Conservation (phyloP, 306 rosid genomes). For the Rosa chinensis region DNA sequence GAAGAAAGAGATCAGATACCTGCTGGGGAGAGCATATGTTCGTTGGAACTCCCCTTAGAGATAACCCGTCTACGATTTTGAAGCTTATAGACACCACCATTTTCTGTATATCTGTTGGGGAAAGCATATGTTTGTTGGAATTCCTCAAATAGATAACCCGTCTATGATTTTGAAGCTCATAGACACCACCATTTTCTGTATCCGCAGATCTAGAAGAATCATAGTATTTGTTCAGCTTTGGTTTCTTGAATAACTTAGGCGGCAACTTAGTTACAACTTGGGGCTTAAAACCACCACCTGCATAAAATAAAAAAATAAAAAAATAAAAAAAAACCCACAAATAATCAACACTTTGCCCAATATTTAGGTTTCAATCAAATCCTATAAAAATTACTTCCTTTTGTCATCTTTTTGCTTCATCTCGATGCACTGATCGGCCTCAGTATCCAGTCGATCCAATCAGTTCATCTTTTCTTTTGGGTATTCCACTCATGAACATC, state of each 20-base stretch:
- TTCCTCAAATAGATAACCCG: slow-evolving; percentile 17
- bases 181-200: slow-evolving; percentile 13
- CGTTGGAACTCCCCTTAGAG: slow-evolving; percentile 25
- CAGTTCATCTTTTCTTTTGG: slow-evolving; percentile 32
- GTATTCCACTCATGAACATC: background rate
- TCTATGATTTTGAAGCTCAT: slow-evolving; percentile 18
- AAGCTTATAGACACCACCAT: too few relatives aligned
- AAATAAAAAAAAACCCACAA: background rate
- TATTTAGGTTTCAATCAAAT: background rate
- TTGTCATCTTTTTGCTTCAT: background rate
- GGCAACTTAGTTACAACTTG: slow-evolving; percentile 62
- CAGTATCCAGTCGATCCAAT: slow-evolving; percentile 67
- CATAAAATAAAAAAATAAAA: slow-evolving; percentile 3
- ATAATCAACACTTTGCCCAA: background rate
- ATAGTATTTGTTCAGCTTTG: slow-evolving; percentile 27
- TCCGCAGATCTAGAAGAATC: slow-evolving; percentile 14
- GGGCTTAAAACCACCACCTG: slow-evolving; percentile 44
- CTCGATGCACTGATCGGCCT: slow-evolving; percentile 2
- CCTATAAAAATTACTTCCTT: slow-evolving; percentile 7
- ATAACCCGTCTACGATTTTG: slow-evolving; percentile 29
- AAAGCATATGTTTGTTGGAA: background rate
- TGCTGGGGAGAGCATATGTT: slow-evolving; percentile 17
- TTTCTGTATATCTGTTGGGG: slow-evolving; percentile 36
- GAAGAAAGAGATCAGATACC: slow-evolving; percentile 27
- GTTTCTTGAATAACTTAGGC: slow-evolving; percentile 43